Percentiles rank a stretch among this genome's conserved stretches.
Conservation (phyloP, 371 early-diverging fungal genomes). For the Encephalitozoon cuniculi region DNA sequence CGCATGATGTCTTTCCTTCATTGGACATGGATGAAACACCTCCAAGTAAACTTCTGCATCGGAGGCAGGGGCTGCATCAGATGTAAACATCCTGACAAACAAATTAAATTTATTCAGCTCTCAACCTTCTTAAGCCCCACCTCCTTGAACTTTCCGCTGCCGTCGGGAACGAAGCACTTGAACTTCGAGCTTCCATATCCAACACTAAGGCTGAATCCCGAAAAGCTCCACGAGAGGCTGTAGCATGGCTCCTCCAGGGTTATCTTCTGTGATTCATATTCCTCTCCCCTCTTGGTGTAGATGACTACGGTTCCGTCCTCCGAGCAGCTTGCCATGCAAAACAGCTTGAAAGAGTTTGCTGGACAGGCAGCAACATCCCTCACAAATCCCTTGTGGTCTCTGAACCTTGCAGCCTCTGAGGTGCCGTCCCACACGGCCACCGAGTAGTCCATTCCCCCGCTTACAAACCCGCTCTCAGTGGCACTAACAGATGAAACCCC, state of each 20-base stretch:
- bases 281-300: constrained; percentile 24
- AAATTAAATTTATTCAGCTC: constrained; percentile 10
- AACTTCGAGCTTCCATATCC: constrained; percentile 52
- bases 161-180: constrained; percentile 53
- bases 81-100: background rate
- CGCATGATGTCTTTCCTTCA: background rate
- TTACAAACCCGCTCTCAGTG: constrained; percentile 46
- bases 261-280: constrained; percentile 33
- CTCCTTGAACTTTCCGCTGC: constrained; percentile 50
- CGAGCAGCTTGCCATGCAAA: constrained; percentile 54
- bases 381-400: constrained; percentile 46
- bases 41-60: background rate
- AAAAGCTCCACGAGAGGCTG: constrained; percentile 50
- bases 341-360: constrained; percentile 39
- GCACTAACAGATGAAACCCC: constrained; percentile 47
- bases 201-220: constrained; percentile 57
- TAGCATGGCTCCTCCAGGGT: constrained; percentile 46
- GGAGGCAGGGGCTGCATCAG: background rate
- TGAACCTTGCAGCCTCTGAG: constrained; percentile 34
- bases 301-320: constrained; percentile 55
- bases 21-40: background rate
- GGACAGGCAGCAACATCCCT: constrained; percentile 48
- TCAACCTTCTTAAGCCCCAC: background rate
- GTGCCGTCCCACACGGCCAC: constrained; percentile 35
- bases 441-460: constrained; percentile 52